A percentile compares a stretch with the other conserved stretches of the same genome.
These are phyloP conservation scores for Podospora sp. DNA, from an alignment of 495 filamentous ascomycete species.

Conservation along the genomic window DNA sequence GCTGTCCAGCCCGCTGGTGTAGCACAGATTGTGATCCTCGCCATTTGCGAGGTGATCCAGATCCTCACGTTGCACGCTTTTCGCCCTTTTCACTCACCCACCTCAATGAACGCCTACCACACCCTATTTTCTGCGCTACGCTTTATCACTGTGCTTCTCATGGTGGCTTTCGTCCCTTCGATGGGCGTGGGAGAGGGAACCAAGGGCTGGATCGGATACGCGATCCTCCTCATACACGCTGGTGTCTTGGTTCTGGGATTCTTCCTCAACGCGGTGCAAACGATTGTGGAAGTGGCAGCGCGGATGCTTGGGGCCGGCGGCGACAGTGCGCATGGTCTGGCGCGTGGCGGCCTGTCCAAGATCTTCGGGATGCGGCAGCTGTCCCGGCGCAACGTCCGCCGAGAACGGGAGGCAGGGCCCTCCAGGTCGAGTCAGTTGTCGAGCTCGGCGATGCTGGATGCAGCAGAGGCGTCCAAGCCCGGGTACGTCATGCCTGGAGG, in stretches of 20 bases:
- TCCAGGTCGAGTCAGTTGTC: conserved; percentile 78
- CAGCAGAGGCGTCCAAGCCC: conserved; percentile 65
- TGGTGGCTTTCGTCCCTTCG: conserved; percentile 83
- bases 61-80: conserved; percentile 88
- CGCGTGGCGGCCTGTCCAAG: conserved; percentile 85
- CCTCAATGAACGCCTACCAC: conserved; percentile 98
- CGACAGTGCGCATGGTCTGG: conserved; percentile 67
- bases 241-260: conserved; percentile 90
- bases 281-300: conserved; percentile 82
- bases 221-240: conserved; percentile 83
- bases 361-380: conserved; percentile 93
- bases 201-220: conserved; percentile 94
- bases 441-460: conserved; percentile 74
- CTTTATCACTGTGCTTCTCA: conserved; percentile 77
- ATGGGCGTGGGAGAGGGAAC: conserved; percentile 73
- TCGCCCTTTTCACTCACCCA: conserved; percentile 83
- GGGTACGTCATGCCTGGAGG: conserved; percentile 63
- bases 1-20: conserved; percentile 91
- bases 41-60: conserved; percentile 90
- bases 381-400: conserved; percentile 69
- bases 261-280: conserved; percentile 88
- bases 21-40: conserved; percentile 86
- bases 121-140: conserved; percentile 78
- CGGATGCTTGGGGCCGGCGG: conserved; percentile 79
- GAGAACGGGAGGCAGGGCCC: conserved; percentile 54